Percentiles rank a stretch among this genome's conserved stretches.
These are phyloP conservation scores for Gautieria morchelliformis DNA, from an alignment of 768 basidiomycete species.

Conservation along the genomic window DNA sequence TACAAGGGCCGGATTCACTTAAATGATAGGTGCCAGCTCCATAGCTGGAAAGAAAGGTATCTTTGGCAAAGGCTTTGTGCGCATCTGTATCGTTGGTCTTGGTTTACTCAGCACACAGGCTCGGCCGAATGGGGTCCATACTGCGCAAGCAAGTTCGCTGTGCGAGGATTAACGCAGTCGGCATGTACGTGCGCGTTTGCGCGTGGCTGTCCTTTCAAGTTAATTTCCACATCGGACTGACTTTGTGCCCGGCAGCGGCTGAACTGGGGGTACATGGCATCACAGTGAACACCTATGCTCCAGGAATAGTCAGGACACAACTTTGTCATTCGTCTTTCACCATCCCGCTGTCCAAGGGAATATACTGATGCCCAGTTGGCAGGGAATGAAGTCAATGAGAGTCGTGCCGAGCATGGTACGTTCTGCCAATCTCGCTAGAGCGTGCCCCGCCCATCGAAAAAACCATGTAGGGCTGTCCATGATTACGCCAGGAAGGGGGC, in stretches of 20 bases:
- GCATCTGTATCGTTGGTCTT: no score
- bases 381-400: conserved; percentile 2
- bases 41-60: conserved; percentile 24
- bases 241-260: conserved; percentile 8
- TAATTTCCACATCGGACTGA: not conserved
- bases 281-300: conserved; percentile 33
- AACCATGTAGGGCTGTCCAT: no score
- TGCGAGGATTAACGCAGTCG: conserved; percentile 17
- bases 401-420: not conserved
- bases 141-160: conserved; percentile 15
- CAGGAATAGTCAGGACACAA: conserved; percentile 22
- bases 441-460: no score
- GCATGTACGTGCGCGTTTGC: conserved; percentile 12
- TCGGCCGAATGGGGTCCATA: conserved; percentile 14
- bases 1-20: not conserved
- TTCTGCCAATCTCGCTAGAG: not conserved
- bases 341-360: not conserved
- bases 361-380: not conserved
- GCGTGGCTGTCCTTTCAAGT: not conserved
- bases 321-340: conserved; percentile 17
- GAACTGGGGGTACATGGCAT: conserved; percentile 18
- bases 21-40: conserved; percentile 22
- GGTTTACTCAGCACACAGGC: not conserved
- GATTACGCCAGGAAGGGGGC: no score
- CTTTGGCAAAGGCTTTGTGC: not conserved